These are phyloP conservation scores for Neonectria hederae DNA, from an alignment of 2,329 filamentous ascomycete species.

Conservation along the genomic window DNA sequence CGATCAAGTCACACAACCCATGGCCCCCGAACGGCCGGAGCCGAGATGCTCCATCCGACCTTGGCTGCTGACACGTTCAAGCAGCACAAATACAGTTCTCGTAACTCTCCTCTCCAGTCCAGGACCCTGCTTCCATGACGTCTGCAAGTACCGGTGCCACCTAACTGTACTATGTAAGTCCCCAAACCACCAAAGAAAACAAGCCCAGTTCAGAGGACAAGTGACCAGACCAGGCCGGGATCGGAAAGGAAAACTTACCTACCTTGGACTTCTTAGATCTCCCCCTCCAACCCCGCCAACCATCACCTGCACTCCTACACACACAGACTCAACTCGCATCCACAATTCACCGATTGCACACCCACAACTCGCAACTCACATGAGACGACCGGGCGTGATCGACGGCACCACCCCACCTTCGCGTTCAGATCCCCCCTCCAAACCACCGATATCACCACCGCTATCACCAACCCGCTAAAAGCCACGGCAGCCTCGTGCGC, in stretches of 20 bases:
- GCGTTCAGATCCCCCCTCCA: background rate
- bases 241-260: background rate
- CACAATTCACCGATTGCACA: background rate
- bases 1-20: constrained; percentile 13
- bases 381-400: constrained; percentile 22
- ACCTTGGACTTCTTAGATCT: background rate
- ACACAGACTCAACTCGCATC: background rate
- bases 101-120: too few species aligned
- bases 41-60: too few species aligned
- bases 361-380: constrained; percentile 2
- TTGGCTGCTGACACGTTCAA: too few species aligned
- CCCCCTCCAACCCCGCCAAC: background rate
- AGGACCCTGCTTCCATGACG: background rate
- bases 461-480: too few species aligned
- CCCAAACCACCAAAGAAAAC: too few species aligned
- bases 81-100: too few species aligned
- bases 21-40: too few species aligned
- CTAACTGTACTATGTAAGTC: too few species aligned
- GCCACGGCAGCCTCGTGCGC: background rate
- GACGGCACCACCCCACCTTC: constrained; percentile 19
- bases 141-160: too few species aligned
- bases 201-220: too few species aligned
- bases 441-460: background rate
- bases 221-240: background rate
- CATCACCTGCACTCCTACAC: background rate